Evolutionary conservation across 2,329 filamentous ascomycete species (phyloP), one percentile per base, ranked within the genome.

Genomic region (Sporothrix mexicana): DNA sequence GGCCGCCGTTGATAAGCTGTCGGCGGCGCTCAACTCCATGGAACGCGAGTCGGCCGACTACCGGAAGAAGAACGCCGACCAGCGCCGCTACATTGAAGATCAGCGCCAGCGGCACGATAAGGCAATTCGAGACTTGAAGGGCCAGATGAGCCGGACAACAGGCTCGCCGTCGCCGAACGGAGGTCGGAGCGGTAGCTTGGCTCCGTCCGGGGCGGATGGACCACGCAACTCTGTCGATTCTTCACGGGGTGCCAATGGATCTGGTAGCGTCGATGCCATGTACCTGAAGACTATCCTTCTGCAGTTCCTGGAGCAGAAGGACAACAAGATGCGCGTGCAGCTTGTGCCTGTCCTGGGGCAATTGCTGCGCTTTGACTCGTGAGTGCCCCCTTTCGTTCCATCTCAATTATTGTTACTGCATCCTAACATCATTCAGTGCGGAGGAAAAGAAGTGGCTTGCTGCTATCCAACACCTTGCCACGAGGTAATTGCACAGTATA

Each of bases 361-460:
- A 86, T 82, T 95, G 79, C 82, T 96, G 78, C 88, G 90, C 75
- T 94, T 95, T 82, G 91, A 94, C 82, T 89, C 90, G 90, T 92
- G 83, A 83, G 91, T 85, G 23, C 59, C 49, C 20, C 55, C 70
- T 47, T 25, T 15, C 17, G 0, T 25, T 10, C 9, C 47, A 53
- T 15, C 17, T 59, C 72, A 15, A 17, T 57, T 20, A 10, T 20
- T 20, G 64, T 20, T 45, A 43, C n/a, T 13, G 47, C 15, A 72
- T 77, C 74, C 79, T 77, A 70, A 77, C 75, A 77, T 74, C 30
- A 10, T 69, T 25, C 67, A 87, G 86, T 74, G 77, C 81, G 43
- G 94, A 97, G 77, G 92, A 96, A 82, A 91, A 96, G 82, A 95
- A 93, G 82, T 97, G 94, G 93, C 89, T 91, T 82, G 88, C 90